Evolutionary conservation across 2,329 filamentous ascomycete species (phyloP).

Genomic region (Fusarium compactum): DNA sequence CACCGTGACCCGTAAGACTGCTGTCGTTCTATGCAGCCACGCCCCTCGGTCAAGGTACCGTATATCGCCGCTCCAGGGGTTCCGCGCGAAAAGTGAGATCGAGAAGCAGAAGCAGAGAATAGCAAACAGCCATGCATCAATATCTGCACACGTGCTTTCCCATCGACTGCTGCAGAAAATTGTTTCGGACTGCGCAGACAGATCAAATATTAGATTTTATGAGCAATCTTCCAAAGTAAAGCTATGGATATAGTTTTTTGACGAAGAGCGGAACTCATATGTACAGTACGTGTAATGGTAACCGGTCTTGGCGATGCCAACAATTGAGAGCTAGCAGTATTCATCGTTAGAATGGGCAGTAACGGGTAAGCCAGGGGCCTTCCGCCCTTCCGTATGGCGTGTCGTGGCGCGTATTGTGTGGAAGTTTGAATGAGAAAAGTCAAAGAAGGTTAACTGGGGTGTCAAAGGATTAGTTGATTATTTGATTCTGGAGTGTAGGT

Average conservation of each 20-base stretch:
- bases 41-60: slow-evolving; percentile 41
- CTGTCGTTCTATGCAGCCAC: slow-evolving; percentile 41
- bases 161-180: not conserved
- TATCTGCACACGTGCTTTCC: slow-evolving; percentile 19
- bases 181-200: not conserved
- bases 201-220: not conserved
- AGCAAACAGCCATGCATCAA: slow-evolving; percentile 16
- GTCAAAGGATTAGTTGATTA: not conserved
- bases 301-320: slow-evolving; percentile 21
- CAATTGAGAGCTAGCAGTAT: slow-evolving; percentile 16
- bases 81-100: slow-evolving; percentile 9
- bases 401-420: slow-evolving; percentile 21
- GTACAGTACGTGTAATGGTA: not conserved
- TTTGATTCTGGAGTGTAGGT: not conserved
- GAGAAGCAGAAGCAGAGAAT: not conserved
- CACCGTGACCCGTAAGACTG: slow-evolving; percentile 38
- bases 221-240: not conserved
- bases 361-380: slow-evolving; percentile 28
- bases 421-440: slow-evolving; percentile 22
- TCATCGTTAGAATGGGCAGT: slow-evolving; percentile 12
- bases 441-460: slow-evolving; percentile 7
- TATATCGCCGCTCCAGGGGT: slow-evolving; percentile 44
- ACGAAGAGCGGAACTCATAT: not conserved
- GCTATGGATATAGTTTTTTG: not conserved
- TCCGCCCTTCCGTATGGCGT: slow-evolving; percentile 35